Evolutionary conservation across 106 monocot species (phyloP).

Genomic region (Allium cepa): DNA sequence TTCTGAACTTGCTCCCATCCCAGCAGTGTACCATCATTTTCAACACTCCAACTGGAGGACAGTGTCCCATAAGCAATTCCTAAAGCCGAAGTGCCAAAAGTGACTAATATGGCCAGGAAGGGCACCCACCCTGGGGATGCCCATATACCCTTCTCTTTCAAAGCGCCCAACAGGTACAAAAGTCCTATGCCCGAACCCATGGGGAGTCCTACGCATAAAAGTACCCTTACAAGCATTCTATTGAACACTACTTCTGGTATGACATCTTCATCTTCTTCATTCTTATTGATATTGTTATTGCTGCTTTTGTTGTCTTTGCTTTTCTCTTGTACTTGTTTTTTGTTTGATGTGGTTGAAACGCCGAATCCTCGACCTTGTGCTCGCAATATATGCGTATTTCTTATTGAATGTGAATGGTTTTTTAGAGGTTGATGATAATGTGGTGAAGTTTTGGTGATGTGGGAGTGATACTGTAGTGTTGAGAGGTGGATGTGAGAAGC

Average conservation of each 20-base stretch:
- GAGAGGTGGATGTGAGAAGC: conserved; percentile 2
- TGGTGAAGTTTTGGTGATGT: neutral
- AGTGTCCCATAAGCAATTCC: conserved; percentile 79
- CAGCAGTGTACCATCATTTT: conserved; percentile 47
- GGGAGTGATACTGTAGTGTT: conserved; percentile 1
- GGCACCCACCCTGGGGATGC: conserved; percentile 58
- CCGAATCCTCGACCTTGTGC: conserved; percentile 31
- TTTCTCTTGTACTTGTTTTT: neutral
- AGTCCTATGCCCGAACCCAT: conserved; percentile 48
- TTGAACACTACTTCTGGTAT: conserved; percentile 65
- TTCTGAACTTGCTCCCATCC: conserved; percentile 50
- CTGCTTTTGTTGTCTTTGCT: neutral
- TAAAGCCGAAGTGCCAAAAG: conserved; percentile 63
- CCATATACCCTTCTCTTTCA: conserved; percentile 27
- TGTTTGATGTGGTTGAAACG: neutral
- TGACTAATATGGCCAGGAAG: conserved; percentile 31
- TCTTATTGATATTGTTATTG: neutral
- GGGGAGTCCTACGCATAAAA: conserved; percentile 44
- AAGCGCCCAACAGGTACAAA: conserved; percentile 27
- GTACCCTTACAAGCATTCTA: conserved; percentile 42
- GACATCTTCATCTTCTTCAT: conserved; percentile 38
- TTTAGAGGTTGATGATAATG: neutral
- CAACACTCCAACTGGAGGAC: conserved; percentile 70
- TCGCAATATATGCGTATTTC: neutral
- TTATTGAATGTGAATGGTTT: neutral